Percentiles rank a stretch among this genome's conserved stretches.
These are phyloP conservation scores for Blastobotrys apis DNA, from an alignment of 1,139 yeast species.

Conservation along the genomic window DNA sequence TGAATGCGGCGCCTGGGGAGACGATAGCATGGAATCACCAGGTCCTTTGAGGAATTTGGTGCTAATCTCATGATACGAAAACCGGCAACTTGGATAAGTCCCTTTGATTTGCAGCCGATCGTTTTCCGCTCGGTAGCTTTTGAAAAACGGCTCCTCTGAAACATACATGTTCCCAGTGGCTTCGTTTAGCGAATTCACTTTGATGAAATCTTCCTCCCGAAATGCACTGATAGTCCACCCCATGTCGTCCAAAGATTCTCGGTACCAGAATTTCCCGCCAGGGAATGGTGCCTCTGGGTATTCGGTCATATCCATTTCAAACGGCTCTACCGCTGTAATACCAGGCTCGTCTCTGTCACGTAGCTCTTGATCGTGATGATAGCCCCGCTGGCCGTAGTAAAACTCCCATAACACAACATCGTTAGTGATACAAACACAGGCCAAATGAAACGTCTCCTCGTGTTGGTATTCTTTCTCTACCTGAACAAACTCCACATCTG, in stretches of 20 bases:
- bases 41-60: slow-evolving; percentile 19
- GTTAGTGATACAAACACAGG: slow-evolving; percentile 29
- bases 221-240: slow-evolving; percentile 55
- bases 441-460: slow-evolving; percentile 21
- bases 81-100: slow-evolving; percentile 19
- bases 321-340: slow-evolving; percentile 24
- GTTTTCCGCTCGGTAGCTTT: slow-evolving; percentile 13
- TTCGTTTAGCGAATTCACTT: slow-evolving; percentile 46
- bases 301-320: slow-evolving; percentile 26
- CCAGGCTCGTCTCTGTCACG: slow-evolving; percentile 23
- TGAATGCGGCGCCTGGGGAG: not conserved
- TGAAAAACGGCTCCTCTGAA: slow-evolving; percentile 38
- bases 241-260: slow-evolving; percentile 36
- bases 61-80: slow-evolving; percentile 23
- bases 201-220: slow-evolving; percentile 42
- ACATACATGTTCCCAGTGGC: slow-evolving; percentile 46
- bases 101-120: slow-evolving; percentile 5
- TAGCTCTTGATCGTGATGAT: slow-evolving; percentile 4
- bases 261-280: slow-evolving; percentile 4
- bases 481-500: slow-evolving; percentile 47
- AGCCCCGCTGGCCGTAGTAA: slow-evolving; percentile 17
- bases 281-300: not conserved
- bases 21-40: not conserved
- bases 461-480: slow-evolving; percentile 20
- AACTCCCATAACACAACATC: slow-evolving; percentile 30